These are phyloP conservation scores for Pythium phragmiticola DNA, from an alignment of 352 stramenopile species.

Conservation along the genomic window DNA sequence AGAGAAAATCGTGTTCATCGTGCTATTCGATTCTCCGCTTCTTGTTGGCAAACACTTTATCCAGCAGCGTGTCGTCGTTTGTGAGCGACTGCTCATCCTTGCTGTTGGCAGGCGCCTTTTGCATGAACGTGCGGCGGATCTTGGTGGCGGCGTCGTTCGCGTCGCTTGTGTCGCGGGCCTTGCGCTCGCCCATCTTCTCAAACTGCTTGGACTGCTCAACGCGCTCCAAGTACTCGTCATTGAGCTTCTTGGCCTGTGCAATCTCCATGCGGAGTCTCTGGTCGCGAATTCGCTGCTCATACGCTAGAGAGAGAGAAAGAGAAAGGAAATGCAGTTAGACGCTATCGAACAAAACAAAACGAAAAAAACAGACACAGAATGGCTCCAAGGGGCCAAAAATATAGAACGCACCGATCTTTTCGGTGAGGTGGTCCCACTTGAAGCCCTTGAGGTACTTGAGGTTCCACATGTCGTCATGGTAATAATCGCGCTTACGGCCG, in stretches of 20 bases:
- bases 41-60: constrained; percentile 75
- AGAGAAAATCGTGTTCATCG: not conserved
- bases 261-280: constrained; percentile 88
- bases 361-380: not conserved
- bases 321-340: constrained; percentile 1
- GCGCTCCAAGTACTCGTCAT: constrained; percentile 84
- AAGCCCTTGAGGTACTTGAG: constrained; percentile 99
- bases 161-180: constrained; percentile 32
- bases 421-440: constrained; percentile 98
- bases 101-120: constrained; percentile 69
- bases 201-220: constrained; percentile 87
- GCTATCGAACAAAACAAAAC: not conserved
- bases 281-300: constrained; percentile 85
- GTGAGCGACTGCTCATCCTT: constrained; percentile 62
- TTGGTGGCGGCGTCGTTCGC: constrained; percentile 31
- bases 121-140: constrained; percentile 73
- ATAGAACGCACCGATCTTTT: constrained; percentile 92
- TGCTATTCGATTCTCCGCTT: constrained; percentile 43
- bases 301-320: constrained; percentile 29
- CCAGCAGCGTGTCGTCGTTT: constrained; percentile 44
- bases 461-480: constrained; percentile 98
- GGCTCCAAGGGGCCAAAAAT: not conserved
- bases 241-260: constrained; percentile 84
- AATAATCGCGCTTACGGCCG: constrained; percentile 94
- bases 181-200: constrained; percentile 83